Evolutionary conservation across 2,329 filamentous ascomycete species (phyloP).

Genomic region (Cordyceps militaris): DNA sequence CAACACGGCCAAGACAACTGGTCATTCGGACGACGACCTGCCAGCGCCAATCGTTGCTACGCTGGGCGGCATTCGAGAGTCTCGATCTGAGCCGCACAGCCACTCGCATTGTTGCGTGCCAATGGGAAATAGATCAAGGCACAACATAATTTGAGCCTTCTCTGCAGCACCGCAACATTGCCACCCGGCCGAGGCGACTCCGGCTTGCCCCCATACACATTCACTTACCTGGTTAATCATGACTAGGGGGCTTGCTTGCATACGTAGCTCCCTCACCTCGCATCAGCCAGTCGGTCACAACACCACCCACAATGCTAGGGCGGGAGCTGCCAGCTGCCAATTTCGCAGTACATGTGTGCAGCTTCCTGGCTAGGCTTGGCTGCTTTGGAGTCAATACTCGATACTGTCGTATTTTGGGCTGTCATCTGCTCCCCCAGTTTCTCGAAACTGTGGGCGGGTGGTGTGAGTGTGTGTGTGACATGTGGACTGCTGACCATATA

Average conservation of each 20-base stretch:
- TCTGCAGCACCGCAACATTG: neutral
- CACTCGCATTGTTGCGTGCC: neutral
- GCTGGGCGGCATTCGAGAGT: neutral
- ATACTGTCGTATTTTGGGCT: neutral
- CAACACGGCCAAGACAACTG: neutral
- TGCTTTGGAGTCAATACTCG: neutral
- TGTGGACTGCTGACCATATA: slow-evolving; percentile 9
- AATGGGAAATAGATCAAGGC: neutral
- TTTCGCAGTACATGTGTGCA: neutral
- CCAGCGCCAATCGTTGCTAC: neutral
- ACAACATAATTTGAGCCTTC: neutral
- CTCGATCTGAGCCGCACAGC: slow-evolving; percentile 6
- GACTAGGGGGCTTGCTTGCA: slow-evolving; percentile 2
- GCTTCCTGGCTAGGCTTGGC: neutral
- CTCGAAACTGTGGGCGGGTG: neutral
- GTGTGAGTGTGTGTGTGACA: slow-evolving; percentile 4
- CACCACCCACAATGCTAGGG: slow-evolving; percentile 3
- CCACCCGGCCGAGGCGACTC: slow-evolving; percentile 5
- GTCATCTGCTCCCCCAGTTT: slow-evolving; percentile 7
- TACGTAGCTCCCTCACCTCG: slow-evolving; percentile 2
- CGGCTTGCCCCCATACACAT: neutral
- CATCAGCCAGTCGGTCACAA: slow-evolving; percentile 9
- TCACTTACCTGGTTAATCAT: neutral
- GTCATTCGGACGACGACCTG: neutral
- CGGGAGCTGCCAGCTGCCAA: neutral